A percentile compares a stretch with the other conserved stretches of the same genome.
Evolutionary conservation across 805 yeast species (phyloP).

Genomic region (Saturnispora bothae): DNA sequence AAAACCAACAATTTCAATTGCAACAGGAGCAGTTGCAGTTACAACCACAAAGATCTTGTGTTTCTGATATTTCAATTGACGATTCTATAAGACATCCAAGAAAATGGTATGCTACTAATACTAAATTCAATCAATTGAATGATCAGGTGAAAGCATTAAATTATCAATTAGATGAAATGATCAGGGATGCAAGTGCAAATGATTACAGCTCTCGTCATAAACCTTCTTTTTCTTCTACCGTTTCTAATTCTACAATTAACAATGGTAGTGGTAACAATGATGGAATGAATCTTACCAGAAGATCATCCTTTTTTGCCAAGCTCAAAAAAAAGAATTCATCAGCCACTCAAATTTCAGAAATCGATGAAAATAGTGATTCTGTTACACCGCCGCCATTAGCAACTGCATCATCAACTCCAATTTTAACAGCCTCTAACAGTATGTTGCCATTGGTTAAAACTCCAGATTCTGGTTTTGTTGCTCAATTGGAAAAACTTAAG

Average conservation of each 20-base stretch:
- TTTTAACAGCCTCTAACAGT: slow-evolving; percentile 1
- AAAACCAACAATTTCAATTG: slow-evolving; percentile 15
- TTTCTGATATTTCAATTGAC: slow-evolving; percentile 1
- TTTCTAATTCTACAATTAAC: neutral
- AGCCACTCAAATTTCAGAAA: neutral
- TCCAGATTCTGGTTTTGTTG: neutral
- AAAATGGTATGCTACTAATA: slow-evolving; percentile 2
- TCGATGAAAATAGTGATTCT: neutral
- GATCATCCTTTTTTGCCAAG: slow-evolving; percentile 7
- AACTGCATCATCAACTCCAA: too few species aligned
- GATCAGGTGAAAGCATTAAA: neutral
- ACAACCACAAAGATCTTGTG: neutral
- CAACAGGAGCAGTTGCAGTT: neutral
- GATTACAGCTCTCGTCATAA: neutral
- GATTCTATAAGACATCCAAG: slow-evolving; percentile 2
- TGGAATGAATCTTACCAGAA: slow-evolving; percentile 6
- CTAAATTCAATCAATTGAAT: slow-evolving; percentile 2
- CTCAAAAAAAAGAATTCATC: slow-evolving; percentile 5
- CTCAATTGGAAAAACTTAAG: slow-evolving; percentile 1
- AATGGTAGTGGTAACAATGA: neutral
- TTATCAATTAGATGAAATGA: neutral
- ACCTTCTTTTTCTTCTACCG: neutral
- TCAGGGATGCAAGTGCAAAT: neutral
- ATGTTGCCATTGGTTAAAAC: neutral
- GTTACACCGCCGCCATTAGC: neutral